Percentiles rank a stretch among this genome's conserved stretches.
phyloP scores from a whole-genome alignment of 1,139 yeast genomes.

The Nakaseomyces nivariensis region DNA sequence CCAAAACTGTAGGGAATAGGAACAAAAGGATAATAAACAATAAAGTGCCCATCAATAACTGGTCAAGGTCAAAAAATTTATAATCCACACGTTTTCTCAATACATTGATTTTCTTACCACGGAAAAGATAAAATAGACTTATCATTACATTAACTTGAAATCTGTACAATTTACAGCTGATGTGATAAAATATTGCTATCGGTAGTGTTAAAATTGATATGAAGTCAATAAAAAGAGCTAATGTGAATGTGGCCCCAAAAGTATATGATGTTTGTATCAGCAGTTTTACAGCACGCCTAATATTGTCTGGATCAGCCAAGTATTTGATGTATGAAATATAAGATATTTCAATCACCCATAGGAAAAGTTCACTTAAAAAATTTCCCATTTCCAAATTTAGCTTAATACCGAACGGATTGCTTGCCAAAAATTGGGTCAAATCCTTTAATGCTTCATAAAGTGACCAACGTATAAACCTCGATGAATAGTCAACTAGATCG shows the following conservation, averaged over 20 bases:
- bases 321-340: conserved; percentile 29
- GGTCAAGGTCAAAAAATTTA: conserved; percentile 76
- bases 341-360: conserved; percentile 81
- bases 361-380: conserved; percentile 75
- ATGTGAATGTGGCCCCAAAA: conserved; percentile 59
- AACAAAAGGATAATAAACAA: conserved; percentile 72
- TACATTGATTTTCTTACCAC: conserved; percentile 83
- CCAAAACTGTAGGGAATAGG: conserved; percentile 76
- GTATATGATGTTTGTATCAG: conserved; percentile 38
- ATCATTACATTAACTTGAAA: conserved; percentile 61
- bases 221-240: conserved; percentile 59
- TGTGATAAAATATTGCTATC: conserved; percentile 63
- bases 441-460: conserved; percentile 34
- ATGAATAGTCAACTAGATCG: conserved; percentile 16
- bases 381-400: conserved; percentile 77
- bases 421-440: conserved; percentile 66
- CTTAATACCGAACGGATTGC: conserved; percentile 91
- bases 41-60: conserved; percentile 77
- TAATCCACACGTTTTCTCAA: conserved; percentile 80
- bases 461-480: conserved; percentile 10
- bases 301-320: conserved; percentile 19
- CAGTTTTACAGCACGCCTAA: conserved; percentile 29
- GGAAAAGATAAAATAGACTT: conserved; percentile 73
- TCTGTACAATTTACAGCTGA: conserved; percentile 68
- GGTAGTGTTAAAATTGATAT: conserved; percentile 59